Base-by-base conservation (phyloP, 2,329 filamentous ascomycete genomes). In the Calonectria hawksworthii region DNA sequence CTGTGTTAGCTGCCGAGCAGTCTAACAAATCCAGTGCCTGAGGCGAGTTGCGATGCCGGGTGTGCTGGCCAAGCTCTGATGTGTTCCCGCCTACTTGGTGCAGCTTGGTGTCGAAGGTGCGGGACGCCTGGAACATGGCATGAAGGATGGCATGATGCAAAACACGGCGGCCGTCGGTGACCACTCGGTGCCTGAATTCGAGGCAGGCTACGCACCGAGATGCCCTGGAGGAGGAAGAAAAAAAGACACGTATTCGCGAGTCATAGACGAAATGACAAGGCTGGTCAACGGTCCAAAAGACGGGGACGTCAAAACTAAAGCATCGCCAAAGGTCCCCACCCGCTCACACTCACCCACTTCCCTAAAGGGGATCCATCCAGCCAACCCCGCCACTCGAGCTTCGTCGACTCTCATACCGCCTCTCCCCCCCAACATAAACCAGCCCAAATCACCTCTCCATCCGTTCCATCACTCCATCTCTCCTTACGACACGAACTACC, bases 331-430 rank as follows among this genome's bases (percentile, higher is more conserved):
- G 14, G 61, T 68, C 70, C 51, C 70, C 70, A 72, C 70, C 47
- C 51, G 52, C 41, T 63, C 51, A 54, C 36, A 36, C 68, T 63
- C 47, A 52, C 66, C 52, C 51, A 59, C 66, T 41, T 47, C 66
- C 66, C 66, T 59, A 63, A 47, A 54, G 47, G 56, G 30, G 28
- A 38, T 51, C 63, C 66, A 50, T 54, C 28, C 34, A 38, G 51
- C 59, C 47, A 66, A 73, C 71, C 80, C 78, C 68, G 72, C 64
- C 67, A 51, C 70, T 80, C 51, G 69, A 80, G 78, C 77, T 80
- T 68, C 76, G 54, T 66, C 64, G 41, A 70, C 64, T 67, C 63
- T 61, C 67, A 76, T 76, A 68, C 78, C 76, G 75, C 76, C 69
- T 80, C 74, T 74, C 74, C 67, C 66, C 59, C 65, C 69, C 68